Evolutionary conservation across 1,284 basidiomycete genomes (phyloP), one percentile per base, ranked within the genome.

Genomic region (Earliella scabrosa): DNA sequence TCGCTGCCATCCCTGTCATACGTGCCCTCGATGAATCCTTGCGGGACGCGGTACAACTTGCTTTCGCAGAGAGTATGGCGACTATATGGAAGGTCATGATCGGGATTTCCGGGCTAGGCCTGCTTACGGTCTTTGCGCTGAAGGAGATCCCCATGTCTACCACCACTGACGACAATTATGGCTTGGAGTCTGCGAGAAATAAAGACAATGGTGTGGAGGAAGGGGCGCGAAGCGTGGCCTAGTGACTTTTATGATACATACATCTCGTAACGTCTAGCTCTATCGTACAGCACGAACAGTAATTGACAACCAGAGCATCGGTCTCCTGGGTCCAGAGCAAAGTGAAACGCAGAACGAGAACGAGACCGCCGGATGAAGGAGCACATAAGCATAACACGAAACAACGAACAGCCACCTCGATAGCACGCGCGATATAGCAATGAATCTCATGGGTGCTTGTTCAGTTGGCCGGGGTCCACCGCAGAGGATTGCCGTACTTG

Each of bases 1-100:
- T 73, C 59, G 66, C 71, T 3, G 67, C 68, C 2, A 76, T 79
- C 45, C 75, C 77, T 0, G 29, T 56, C n/a, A 73, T 78, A 26
- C 18, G n/a, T 1, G 18, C 24, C 0, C 68, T 79, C 2, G 56
- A 65, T 0, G 69, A 74, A 54, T 72, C 69, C 1, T 64, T 77
- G 10, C 62, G 56, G 6, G 49, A 52, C 7, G 45, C 71, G 27
- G 74, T 77, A 10, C 68, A 66, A 16, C 59, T 45, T 6, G 74
- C 74, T 4, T 78, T 77, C 58, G 73, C 71, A 4, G 65, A 64
- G 2, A 68, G 68, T 36, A 53, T 77, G 38, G 18, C 57, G 3
- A 59, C 68, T 2, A 55, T 76, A 2, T 79, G 75, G 76, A 60
- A 69, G 39, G 63, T 66, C 10, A 67, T 76, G 60, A 60, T 71